Conservation (phyloP, 2,329 filamentous ascomycete species). For the Aspergillus sp. region DNA sequence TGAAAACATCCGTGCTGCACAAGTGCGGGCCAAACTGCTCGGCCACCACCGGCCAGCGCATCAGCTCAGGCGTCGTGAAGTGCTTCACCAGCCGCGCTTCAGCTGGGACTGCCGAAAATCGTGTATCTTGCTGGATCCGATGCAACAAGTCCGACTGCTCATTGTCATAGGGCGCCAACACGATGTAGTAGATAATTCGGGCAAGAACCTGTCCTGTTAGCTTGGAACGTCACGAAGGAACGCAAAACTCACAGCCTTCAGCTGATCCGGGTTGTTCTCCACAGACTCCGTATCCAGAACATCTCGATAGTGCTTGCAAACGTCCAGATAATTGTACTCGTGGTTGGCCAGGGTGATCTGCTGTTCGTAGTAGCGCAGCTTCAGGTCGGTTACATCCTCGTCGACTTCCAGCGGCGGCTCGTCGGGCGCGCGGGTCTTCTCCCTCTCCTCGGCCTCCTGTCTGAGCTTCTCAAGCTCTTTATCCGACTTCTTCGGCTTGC, state of each 20-base stretch:
- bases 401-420: slow-evolving; percentile 64
- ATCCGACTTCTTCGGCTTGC: slow-evolving; percentile 81
- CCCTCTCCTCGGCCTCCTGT: slow-evolving; percentile 68
- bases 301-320: slow-evolving; percentile 96
- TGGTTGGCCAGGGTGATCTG: slow-evolving; percentile 94
- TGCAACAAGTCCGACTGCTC: slow-evolving; percentile 96
- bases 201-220: slow-evolving; percentile 61
- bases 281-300: slow-evolving; percentile 94
- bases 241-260: slow-evolving; percentile 63
- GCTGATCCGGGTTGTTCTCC: slow-evolving; percentile 76
- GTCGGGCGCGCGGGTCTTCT: slow-evolving; percentile 69
- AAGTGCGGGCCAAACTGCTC: slow-evolving; percentile 83
- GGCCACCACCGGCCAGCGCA: slow-evolving; percentile 94
- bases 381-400: slow-evolving; percentile 91
- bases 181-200: slow-evolving; percentile 94
- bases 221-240: slow-evolving; percentile 2
- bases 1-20: slow-evolving; percentile 83
- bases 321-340: slow-evolving; percentile 93
- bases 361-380: slow-evolving; percentile 93
- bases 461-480: slow-evolving; percentile 86
- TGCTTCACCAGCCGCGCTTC: slow-evolving; percentile 84
- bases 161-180: slow-evolving; percentile 94
- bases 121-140: slow-evolving; percentile 75
- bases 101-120: slow-evolving; percentile 65
- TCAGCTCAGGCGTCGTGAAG: slow-evolving; percentile 91